Conservation (phyloP, 1,284 basidiomycete species). For the Trametes sp. region DNA sequence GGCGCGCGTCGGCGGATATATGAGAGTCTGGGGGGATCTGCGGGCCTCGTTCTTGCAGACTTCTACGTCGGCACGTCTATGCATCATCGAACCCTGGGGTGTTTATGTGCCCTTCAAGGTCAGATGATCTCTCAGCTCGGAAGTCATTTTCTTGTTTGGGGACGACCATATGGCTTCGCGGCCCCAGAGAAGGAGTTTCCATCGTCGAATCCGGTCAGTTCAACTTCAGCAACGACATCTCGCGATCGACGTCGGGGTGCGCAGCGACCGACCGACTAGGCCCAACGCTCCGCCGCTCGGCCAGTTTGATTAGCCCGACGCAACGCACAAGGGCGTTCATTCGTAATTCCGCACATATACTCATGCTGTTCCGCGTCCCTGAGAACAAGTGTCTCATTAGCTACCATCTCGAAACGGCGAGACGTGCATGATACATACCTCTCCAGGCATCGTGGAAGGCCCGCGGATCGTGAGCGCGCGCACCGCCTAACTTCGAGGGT, state of each 20-base stretch:
- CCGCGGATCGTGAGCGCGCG: constrained; percentile 1
- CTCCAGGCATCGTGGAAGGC: neutral
- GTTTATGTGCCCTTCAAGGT: neutral
- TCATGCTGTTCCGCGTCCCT: no score
- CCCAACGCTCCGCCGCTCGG: no score
- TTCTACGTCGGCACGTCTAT: neutral
- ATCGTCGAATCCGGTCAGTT: neutral
- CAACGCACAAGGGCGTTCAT: no score
- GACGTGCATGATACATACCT: neutral
- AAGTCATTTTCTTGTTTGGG: neutral
- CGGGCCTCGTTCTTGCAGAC: neutral
- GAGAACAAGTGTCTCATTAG: no score
- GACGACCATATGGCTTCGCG: neutral
- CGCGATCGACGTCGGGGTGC: neutral
- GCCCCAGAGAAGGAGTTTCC: neutral
- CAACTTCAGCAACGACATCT: neutral
- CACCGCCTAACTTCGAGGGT: constrained; percentile 4
- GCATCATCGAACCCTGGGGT: neutral
- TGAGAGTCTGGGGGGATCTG: no score
- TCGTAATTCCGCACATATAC: no score
- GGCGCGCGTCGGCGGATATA: no score
- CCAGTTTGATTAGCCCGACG: no score
- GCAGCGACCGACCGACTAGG: no score
- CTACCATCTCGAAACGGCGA: no score
- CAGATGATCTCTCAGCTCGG: neutral